Base-by-base conservation (phyloP, 1,139 yeast species). In the Taphrina flavorubra region DNA sequence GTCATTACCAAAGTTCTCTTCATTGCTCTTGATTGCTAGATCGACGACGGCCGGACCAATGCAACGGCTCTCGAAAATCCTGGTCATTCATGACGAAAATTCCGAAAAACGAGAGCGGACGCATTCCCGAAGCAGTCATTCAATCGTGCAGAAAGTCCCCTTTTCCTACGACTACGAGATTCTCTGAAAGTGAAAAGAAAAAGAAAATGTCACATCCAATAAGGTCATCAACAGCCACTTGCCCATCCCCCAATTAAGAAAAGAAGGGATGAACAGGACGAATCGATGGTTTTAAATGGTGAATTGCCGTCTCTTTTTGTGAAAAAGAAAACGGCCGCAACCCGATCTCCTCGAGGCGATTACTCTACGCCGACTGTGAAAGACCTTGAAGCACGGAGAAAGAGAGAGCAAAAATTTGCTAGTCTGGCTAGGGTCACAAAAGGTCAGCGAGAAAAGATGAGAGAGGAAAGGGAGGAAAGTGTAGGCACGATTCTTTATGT, bases 181-280 rank as follows among this genome's bases (percentile, higher is more conserved):
- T 25, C n/a, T 25, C 4, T 25, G 42, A 39, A 39, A 39, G 42
- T 3, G 14, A 10, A 6, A 39, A 14, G 51, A 16, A 7, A 20
- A 47, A 20, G 25, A 51, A 20, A 63, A 63, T 63, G 55, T 58
- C 62, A 58, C 62, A 58, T 20, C 62, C 62, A 58, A 46, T 58
- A 58, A 58, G 67, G 67, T 63, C 67, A 63, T 63, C 67, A 63
- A 63, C 59, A 53, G 67, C 67, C 67, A 63, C 36, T 56, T 56
- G 55, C 44, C 58, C 58, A 53, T 34, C 1, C n/a, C 25, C 34
- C 40, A 10, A 5, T 25, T 34, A 8, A 6, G 16, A 7, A 40
- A n/a, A n/a, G n/a, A 11, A 42, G 36, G 20, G 53, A 42, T 53
- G 61, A 63, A n/a, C 44, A 14, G 37, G 67, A 63, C 67, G 67